Evolutionary conservation across 78 protist genomes (phyloP).

Genomic region (Andalucia godoyi): DNA sequence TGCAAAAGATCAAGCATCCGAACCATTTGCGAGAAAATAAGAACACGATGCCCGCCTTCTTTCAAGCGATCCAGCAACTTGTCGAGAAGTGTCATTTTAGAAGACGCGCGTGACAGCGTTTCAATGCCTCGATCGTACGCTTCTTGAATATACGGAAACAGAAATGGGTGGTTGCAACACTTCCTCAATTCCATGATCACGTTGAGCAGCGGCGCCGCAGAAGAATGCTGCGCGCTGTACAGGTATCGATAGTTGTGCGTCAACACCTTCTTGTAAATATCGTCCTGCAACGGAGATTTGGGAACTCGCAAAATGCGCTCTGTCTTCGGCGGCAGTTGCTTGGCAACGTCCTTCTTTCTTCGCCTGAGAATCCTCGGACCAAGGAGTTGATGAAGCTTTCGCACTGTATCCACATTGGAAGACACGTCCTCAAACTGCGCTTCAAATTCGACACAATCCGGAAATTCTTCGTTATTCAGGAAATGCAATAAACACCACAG

Average conservation of each 20-base stretch:
- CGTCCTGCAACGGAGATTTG: neutral
- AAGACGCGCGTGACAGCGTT: slow-evolving; percentile 12
- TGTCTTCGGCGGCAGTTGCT: slow-evolving; percentile 3
- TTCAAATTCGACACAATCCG: slow-evolving; percentile 21
- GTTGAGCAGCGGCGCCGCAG: slow-evolving; percentile 38
- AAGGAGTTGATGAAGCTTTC: neutral
- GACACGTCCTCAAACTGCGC: slow-evolving; percentile 47
- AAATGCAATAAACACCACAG: slow-evolving; percentile 73
- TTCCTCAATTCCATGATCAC: slow-evolving; percentile 84
- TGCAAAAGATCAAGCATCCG: slow-evolving; percentile 81
- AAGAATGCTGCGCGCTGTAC: neutral
- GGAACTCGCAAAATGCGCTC: neutral
- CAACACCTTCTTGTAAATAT: neutral
- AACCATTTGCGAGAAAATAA: slow-evolving; percentile 86
- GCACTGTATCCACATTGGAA: neutral
- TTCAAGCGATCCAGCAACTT: slow-evolving; percentile 55
- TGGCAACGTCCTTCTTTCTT: slow-evolving; percentile 20
- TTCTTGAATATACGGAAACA: slow-evolving; percentile 46
- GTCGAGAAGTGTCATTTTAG: slow-evolving; percentile 79
- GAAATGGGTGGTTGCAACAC: slow-evolving; percentile 87
- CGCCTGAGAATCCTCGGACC: slow-evolving; percentile 21
- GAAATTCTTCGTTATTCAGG: slow-evolving; percentile 43
- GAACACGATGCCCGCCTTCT: slow-evolving; percentile 73
- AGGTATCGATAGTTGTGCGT: neutral
- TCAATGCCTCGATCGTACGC: neutral